Base-by-base conservation (phyloP, 2,329 filamentous ascomycete species). In the Aspergillus quadricinctus region DNA sequence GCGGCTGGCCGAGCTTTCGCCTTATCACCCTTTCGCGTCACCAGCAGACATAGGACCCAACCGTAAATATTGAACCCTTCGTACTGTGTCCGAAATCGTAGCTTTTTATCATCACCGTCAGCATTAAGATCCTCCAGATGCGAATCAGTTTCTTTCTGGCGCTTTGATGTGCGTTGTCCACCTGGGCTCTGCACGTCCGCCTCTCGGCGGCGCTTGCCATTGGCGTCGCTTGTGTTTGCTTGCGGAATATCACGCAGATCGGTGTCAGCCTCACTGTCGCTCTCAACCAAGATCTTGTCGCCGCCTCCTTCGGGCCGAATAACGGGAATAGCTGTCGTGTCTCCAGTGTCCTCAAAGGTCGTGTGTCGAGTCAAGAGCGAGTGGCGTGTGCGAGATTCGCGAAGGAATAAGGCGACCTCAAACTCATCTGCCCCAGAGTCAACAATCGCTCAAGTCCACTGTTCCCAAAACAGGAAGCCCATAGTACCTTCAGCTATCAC, bases 41-140 rank as follows among this genome's bases (percentile, higher is more conserved):
- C 87, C 8, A 99, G 88, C 57, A 99, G 81, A 73, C 92, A 97
- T 27, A 99, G 79, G 49, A 96, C 91, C 64, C 91, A 88, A 10
- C 94, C 92, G 75, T 96, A 96, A 69, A 99, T 97, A 66, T 88
- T 90, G 75, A 97, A 97, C 8, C 94, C 93, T 67, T 97, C 92
- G 75, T 97, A 99, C 14, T 86, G 87, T 27, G 93, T 94, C 59
- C 88, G 87, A 78, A 97, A 84, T 21, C 83, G 84, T 65, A 96
- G 77, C 73, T 97, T 97, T 79, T 99, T 97, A 77, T 97, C 95
- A 68, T 96, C 86, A 9, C 72, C 50, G 60, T 72, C 65, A 4
- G 63, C 61, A 31, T 65, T 62, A 21, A 49, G 54, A 78, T 77
- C 71, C 82, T 50, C 45, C 17, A 83, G 76, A 56, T 73, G 52